Percentiles rank a stretch among this genome's conserved stretches.
Evolutionary conservation across 805 yeast species (phyloP).

Genomic region (Pichia cephalocereana): DNA sequence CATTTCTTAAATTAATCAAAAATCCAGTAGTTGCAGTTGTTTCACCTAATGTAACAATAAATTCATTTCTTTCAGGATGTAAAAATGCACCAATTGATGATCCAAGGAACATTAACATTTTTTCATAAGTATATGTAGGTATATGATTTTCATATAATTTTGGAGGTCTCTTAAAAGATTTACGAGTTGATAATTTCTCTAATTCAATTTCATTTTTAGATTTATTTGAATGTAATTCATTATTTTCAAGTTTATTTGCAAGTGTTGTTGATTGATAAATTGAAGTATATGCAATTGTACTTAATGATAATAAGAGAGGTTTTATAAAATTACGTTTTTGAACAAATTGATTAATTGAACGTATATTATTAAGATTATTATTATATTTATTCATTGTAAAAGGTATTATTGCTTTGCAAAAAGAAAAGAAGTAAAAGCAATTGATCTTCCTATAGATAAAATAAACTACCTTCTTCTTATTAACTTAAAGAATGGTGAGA

Average conservation of each 20-base stretch:
- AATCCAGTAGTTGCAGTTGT: constrained; percentile 72
- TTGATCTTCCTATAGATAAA: too few species aligned
- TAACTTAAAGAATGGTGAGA: too few species aligned
- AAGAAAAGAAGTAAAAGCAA: too few species aligned
- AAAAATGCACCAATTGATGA: constrained; percentile 71
- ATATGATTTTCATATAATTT: constrained; percentile 69
- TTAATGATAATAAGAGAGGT: constrained; percentile 12
- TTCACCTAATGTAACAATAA: constrained; percentile 82
- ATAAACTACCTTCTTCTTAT: too few species aligned
- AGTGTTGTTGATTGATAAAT: constrained; percentile 36
- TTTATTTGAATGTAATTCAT: constrained; percentile 33
- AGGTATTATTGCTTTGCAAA: too few species aligned
- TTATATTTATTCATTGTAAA: too few species aligned
- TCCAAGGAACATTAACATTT: constrained; percentile 52
- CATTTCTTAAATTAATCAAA: constrained; percentile 49
- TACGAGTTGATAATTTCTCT: neutral
- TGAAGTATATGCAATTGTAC: constrained; percentile 10
- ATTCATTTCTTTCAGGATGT: constrained; percentile 68
- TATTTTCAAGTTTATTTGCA: constrained; percentile 53
- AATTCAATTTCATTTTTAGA: constrained; percentile 22
- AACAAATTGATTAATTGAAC: neutral
- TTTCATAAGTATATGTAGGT: constrained; percentile 58
- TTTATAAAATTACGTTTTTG: constrained; percentile 3
- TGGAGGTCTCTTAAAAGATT: constrained; percentile 28
- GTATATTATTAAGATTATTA: too few species aligned